Evolutionary conservation across 2,329 filamentous ascomycete genomes (phyloP), one percentile per base, ranked within the genome.

Genomic region (Chalaropsis ovoidea): DNA sequence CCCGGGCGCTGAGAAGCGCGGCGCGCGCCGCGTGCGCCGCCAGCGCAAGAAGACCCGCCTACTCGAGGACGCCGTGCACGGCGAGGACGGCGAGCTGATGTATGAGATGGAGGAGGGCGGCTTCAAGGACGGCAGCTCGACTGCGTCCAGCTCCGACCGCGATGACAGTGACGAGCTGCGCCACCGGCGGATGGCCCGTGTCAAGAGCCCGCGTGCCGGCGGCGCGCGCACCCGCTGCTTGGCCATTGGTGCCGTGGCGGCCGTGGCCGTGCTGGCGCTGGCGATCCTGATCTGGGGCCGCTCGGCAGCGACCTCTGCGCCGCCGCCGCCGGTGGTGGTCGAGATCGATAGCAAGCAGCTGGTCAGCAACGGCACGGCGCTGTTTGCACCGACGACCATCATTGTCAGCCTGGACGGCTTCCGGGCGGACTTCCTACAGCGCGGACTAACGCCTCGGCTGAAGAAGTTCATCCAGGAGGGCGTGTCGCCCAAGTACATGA

Each of bases 371-470:
- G 94, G 94, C 64, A 95, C 91, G 0, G 88, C 91, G 1, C 77
- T 90, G 3, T 99, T 97, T 73, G 87, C 86, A 10, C 91, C 92
- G 0, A 99, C 94, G 0, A 96, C 94, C 1, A 88, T 99, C 67
- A 80, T 97, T 64, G 89, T 99, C 72, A 96, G 92, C 58, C 81
- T 99, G 19, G 94, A 99, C 75, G 94, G 94, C 2, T 97, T 99
- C 77, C 87, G 94, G 17, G 93, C 94, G 22, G 94, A 97, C 73
- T 97, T 96, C 72, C 79, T 99, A 49, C 83, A 88, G 69, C 86
- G 91, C 15, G 87, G 86, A 0, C 77, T 97, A 41, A 96, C 93
- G 0, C 94, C 93, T 0, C 86, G 87, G 1, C 79, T 99, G 8
- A 89, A 85, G 70, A 81, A 85, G 1, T 87, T 99, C 69, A 80